Conservation (phyloP, 2,329 filamentous ascomycete species). For the Pseudogymnoascus sp. region DNA sequence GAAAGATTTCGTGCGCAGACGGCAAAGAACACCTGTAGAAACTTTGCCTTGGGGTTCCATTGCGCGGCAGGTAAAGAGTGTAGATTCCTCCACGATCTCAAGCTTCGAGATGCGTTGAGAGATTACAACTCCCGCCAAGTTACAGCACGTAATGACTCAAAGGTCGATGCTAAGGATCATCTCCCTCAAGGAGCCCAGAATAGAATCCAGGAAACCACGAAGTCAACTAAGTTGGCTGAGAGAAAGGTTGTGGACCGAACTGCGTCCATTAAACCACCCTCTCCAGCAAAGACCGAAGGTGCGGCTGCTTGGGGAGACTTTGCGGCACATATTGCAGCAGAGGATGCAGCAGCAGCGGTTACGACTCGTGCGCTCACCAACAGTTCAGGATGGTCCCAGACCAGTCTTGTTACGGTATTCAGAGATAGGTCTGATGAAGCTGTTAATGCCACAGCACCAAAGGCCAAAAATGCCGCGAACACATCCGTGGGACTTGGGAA, state of each 20-base stretch:
- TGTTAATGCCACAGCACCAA: background rate
- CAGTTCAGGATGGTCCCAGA: background rate
- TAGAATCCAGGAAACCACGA: background rate
- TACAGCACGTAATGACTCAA: background rate
- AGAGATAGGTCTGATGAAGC: background rate
- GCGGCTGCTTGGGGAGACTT: slow-evolving; percentile 14
- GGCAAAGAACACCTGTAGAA: background rate
- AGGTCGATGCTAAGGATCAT: background rate
- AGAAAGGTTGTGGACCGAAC: slow-evolving; percentile 36
- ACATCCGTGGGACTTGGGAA: background rate
- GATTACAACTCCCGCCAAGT: background rate
- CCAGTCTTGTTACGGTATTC: background rate
- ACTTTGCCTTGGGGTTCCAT: background rate
- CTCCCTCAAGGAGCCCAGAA: background rate
- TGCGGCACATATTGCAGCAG: background rate
- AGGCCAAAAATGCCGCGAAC: background rate
- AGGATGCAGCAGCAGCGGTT: background rate
- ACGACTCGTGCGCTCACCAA: background rate
- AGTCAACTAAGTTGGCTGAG: slow-evolving; percentile 21
- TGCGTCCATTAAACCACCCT: slow-evolving; percentile 26
- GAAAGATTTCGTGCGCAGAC: background rate
- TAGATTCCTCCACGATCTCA: background rate
- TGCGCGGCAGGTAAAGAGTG: background rate
- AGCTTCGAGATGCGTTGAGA: background rate
- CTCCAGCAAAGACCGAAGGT: slow-evolving; percentile 3